Percentiles rank a stretch among this genome's conserved stretches.
These are phyloP conservation scores for Obelidium mucronatum DNA, from an alignment of 192 early-diverging fungal species.

Conservation along the genomic window DNA sequence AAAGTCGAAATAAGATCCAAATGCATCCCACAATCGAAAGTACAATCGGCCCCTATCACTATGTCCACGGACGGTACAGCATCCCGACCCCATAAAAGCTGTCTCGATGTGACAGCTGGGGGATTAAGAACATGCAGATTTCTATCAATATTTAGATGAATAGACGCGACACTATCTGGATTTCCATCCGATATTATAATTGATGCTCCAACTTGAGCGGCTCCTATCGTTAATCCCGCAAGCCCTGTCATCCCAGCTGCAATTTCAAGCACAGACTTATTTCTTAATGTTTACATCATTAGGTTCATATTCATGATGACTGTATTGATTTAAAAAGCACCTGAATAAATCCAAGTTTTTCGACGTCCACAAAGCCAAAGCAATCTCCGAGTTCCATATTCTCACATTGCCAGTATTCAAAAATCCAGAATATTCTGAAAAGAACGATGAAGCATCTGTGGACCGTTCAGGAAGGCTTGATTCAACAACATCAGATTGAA, in stretches of 20 bases:
- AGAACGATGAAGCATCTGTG: not conserved
- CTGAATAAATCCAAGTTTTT: slow-evolving; percentile 9
- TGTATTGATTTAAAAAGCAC: not conserved
- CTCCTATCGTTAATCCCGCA: slow-evolving; percentile 4
- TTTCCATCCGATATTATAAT: slow-evolving; percentile 23
- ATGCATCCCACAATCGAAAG: slow-evolving; percentile 1
- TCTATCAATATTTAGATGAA: not conserved
- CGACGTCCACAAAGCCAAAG: slow-evolving; percentile 5
- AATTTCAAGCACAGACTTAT: slow-evolving; percentile 18
- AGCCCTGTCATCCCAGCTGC: slow-evolving; percentile 26
- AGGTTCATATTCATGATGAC: not conserved
- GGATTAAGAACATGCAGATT: not conserved
- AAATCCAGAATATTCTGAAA: slow-evolving; percentile 17
- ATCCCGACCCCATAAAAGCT: slow-evolving; percentile 10
- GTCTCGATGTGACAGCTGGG: not conserved
- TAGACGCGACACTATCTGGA: not conserved
- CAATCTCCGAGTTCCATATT: slow-evolving; percentile 21
- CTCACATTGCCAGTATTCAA: slow-evolving; percentile 31
- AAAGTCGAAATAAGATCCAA: not conserved
- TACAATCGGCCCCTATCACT: slow-evolving; percentile 19
- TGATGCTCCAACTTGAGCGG: not conserved
- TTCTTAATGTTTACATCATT: not conserved
- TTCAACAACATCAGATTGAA: too few relatives aligned
- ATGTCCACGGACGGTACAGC: not conserved
- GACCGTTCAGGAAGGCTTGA: not conserved